These are phyloP conservation scores for Allium sativum DNA, from an alignment of 106 monocot species.

Conservation along the genomic window DNA sequence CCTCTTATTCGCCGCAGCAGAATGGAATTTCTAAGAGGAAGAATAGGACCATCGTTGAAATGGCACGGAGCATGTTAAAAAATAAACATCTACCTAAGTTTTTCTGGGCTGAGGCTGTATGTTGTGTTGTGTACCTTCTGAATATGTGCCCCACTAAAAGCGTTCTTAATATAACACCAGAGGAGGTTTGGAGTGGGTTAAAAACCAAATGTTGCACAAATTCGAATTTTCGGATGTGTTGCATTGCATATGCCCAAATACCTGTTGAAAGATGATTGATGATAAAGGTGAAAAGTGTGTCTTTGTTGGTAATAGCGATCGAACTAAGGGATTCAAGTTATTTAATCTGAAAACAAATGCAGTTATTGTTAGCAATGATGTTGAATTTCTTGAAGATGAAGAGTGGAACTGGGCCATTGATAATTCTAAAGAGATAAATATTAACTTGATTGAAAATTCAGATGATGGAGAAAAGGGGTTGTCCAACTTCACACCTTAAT, in stretches of 20 bases:
- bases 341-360: background rate
- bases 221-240: background rate
- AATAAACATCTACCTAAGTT: too few relatives aligned
- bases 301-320: background rate
- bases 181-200: background rate
- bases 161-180: background rate
- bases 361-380: background rate
- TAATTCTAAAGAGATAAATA: background rate
- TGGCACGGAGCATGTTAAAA: background rate
- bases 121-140: background rate
- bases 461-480: background rate
- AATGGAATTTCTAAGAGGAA: background rate
- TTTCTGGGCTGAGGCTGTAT: background rate
- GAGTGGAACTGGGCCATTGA: background rate
- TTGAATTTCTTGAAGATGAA: background rate
- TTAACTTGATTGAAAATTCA: background rate
- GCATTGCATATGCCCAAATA: background rate
- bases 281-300: background rate
- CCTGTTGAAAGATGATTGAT: background rate
- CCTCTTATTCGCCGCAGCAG: background rate
- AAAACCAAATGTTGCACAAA: background rate
- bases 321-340: background rate
- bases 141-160: background rate
- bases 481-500: background rate
- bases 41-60: background rate